A percentile compares a stretch with the other conserved stretches of the same genome.
Conservation (phyloP, 257 asterid genomes). For the Echium plantagineum region DNA sequence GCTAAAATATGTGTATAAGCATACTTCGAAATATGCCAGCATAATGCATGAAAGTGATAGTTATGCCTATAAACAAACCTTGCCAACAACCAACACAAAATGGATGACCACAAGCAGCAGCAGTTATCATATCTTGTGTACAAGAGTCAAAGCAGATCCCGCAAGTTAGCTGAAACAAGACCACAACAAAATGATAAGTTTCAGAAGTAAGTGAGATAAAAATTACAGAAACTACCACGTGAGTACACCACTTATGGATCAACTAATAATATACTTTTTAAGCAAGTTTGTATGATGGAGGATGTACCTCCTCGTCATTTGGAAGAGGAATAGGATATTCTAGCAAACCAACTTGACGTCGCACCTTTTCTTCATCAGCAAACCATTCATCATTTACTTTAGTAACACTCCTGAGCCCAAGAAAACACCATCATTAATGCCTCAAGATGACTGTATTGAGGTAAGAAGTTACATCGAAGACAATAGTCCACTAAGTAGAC, state of each 20-base stretch:
- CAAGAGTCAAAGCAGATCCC: constrained; percentile 83
- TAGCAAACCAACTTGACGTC: constrained; percentile 57
- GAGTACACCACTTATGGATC: not conserved
- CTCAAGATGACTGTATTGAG: not conserved
- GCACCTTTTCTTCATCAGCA: constrained; percentile 72
- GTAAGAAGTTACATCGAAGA: not conserved
- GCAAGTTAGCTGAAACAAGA: constrained; percentile 66
- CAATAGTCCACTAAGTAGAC: not conserved
- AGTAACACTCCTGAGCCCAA: constrained; percentile 80
- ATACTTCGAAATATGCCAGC: too few relatives aligned
- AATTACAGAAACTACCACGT: not conserved
- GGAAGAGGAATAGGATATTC: constrained; percentile 25
- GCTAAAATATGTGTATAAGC: not conserved
- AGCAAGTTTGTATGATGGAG: not conserved
- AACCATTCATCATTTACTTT: constrained; percentile 87
- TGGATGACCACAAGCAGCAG: constrained; percentile 88
- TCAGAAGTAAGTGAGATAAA: not conserved
- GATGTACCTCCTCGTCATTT: constrained; percentile 47
- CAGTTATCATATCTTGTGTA: constrained; percentile 43
- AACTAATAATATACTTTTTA: constrained; percentile 1
- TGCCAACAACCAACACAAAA: constrained; percentile 77
- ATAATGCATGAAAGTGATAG: not conserved
- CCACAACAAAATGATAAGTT: not conserved
- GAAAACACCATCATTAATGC: constrained; percentile 13
- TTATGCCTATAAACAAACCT: constrained; percentile 30